These are phyloP conservation scores for Kodamaea neixiangensis DNA, from an alignment of 805 yeast species.

Conservation along the genomic window DNA sequence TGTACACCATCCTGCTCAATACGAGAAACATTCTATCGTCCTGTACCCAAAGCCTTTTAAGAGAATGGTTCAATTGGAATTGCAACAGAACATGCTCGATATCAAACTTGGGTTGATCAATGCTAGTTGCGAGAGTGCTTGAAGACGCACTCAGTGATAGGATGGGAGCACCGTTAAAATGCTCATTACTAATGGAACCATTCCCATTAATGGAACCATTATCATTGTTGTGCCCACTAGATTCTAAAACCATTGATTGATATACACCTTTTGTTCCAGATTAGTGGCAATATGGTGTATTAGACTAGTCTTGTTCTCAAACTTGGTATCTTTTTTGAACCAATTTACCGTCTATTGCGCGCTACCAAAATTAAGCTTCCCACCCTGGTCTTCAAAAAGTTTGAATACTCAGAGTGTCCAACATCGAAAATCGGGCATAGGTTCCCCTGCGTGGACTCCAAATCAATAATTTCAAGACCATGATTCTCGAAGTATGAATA, in stretches of 20 bases:
- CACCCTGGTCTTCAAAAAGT: too few relatives aligned
- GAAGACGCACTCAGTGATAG: neutral
- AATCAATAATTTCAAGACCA: neutral
- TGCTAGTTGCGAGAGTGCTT: neutral
- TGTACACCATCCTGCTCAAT: slow-evolving; percentile 21
- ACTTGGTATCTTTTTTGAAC: neutral
- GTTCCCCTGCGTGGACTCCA: slow-evolving; percentile 1
- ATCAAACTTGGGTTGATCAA: slow-evolving; percentile 6
- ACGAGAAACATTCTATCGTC: slow-evolving; percentile 38
- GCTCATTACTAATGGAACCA: neutral
- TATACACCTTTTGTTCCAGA: neutral
- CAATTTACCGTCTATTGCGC: neutral
- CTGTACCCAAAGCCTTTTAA: slow-evolving; percentile 30
- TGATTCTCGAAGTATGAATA: too few relatives aligned
- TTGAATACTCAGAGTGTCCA: neutral
- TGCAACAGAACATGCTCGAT: slow-evolving; percentile 43
- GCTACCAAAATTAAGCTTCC: neutral
- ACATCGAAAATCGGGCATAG: neutral
- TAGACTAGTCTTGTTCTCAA: neutral
- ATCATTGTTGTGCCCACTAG: neutral
- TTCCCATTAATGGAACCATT: neutral
- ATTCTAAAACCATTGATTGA: neutral
- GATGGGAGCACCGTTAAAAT: neutral
- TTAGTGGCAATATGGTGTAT: neutral
- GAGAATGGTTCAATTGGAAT: slow-evolving; percentile 29